phyloP scores from a whole-genome alignment of 768 basidiomycete species.

The Suillus subaureus region DNA sequence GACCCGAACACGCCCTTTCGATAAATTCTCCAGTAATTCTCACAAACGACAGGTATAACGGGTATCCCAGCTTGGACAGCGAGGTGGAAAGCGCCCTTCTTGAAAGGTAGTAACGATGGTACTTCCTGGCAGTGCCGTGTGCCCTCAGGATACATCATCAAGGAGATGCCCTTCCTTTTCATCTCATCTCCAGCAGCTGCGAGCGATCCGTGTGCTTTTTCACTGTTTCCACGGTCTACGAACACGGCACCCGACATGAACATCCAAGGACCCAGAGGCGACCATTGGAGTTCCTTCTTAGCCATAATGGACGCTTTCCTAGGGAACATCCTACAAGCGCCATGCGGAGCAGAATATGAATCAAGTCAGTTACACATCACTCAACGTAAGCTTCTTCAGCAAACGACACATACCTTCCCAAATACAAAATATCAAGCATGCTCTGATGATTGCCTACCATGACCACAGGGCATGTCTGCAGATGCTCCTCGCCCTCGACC shows the following conservation, averaged over 20 bases:
- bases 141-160: constrained; percentile 98
- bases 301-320: constrained; percentile 85
- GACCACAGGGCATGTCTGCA: constrained; percentile 71
- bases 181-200: constrained; percentile 77
- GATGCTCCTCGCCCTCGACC: constrained; percentile 85
- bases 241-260: constrained; percentile 87
- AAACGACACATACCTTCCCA: constrained; percentile 64
- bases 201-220: constrained; percentile 74
- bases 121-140: constrained; percentile 75
- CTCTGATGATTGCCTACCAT: constrained; percentile 92
- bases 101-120: constrained; percentile 81
- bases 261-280: constrained; percentile 93
- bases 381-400: not conserved
- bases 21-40: constrained; percentile 93
- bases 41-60: constrained; percentile 87
- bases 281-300: constrained; percentile 85
- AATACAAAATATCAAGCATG: constrained; percentile 82
- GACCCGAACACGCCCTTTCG: constrained; percentile 72
- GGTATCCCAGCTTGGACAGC: constrained; percentile 91
- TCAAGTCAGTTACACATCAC: constrained; percentile 1
- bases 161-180: constrained; percentile 66
- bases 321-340: constrained; percentile 69
- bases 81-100: constrained; percentile 98
- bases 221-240: constrained; percentile 82
- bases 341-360: constrained; percentile 10